Percentiles rank a stretch among this genome's conserved stretches.
phyloP scores from a whole-genome alignment of 1,284 basidiomycete species.

The Sanghuangporus sanghuang region DNA sequence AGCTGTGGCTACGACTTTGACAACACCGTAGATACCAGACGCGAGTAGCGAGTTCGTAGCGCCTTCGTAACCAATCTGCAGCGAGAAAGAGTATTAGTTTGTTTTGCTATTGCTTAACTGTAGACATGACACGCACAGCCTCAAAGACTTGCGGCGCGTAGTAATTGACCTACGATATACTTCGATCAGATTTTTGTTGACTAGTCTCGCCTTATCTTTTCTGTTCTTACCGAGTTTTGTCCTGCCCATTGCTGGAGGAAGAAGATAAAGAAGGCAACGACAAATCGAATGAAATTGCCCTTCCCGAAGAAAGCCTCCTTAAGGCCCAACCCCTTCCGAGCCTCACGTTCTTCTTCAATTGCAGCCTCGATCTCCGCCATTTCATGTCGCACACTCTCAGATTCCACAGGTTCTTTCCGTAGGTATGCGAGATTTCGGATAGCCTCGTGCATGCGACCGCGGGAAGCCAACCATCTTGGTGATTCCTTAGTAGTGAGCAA shows the following conservation, averaged over 20 bases:
- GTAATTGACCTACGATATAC: slow-evolving; percentile 33
- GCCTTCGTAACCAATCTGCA: slow-evolving; percentile 59
- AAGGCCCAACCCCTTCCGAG: slow-evolving; percentile 49
- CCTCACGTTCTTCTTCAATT: slow-evolving; percentile 56
- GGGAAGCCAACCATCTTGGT: slow-evolving; percentile 31
- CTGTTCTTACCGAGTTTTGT: slow-evolving; percentile 51
- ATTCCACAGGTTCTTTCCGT: slow-evolving; percentile 44
- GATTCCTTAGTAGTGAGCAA: slow-evolving; percentile 62
- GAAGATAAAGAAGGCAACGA: slow-evolving; percentile 60
- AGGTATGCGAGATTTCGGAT: slow-evolving; percentile 44
- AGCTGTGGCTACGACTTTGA: slow-evolving; percentile 68
- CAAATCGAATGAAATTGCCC: slow-evolving; percentile 67
- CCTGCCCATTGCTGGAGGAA: slow-evolving; percentile 64
- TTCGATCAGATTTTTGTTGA: background rate
- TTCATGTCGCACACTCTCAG: slow-evolving; percentile 48
- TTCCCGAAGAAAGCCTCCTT: slow-evolving; percentile 70
- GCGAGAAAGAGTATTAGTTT: slow-evolving; percentile 21
- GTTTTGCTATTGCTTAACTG: slow-evolving; percentile 30
- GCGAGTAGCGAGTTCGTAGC: slow-evolving; percentile 64
- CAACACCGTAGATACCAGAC: slow-evolving; percentile 77
- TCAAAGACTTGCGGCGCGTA: slow-evolving; percentile 73
- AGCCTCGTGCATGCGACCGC: slow-evolving; percentile 32
- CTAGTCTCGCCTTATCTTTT: background rate
- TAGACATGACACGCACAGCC: slow-evolving; percentile 44
- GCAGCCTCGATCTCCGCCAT: slow-evolving; percentile 61